Evolutionary conservation across 2,329 filamentous ascomycete species (phyloP).

Genomic region (Dactylellina drechsleri): DNA sequence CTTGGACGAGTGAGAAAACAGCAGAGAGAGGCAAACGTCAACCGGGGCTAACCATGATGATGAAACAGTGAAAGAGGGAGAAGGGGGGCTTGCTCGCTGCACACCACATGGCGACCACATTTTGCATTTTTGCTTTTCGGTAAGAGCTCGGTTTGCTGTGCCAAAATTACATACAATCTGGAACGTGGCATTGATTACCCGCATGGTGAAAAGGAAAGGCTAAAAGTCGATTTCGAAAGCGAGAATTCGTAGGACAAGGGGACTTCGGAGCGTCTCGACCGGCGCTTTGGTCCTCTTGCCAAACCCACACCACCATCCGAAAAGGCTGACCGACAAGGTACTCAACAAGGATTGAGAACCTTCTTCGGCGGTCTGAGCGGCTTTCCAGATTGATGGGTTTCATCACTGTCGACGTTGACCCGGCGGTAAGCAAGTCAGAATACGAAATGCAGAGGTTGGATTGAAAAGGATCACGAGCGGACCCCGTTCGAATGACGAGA

Average conservation of each 20-base stretch:
- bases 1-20: constrained; percentile 10
- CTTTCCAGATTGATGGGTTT: constrained; percentile 5
- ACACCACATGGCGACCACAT: constrained; percentile 54
- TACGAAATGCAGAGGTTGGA: constrained; percentile 10
- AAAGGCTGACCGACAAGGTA: constrained; percentile 26
- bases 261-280: constrained; percentile 21
- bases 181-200: constrained; percentile 55
- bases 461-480: constrained; percentile 22
- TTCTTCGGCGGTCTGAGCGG: constrained; percentile 43
- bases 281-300: constrained; percentile 3
- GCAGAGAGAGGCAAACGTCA: constrained; percentile 4
- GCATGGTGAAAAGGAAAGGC: constrained; percentile 44
- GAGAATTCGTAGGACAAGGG: constrained; percentile 3
- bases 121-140: background rate
- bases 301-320: constrained; percentile 34
- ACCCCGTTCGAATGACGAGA: constrained; percentile 8
- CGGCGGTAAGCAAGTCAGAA: background rate
- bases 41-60: constrained; percentile 54
- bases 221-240: constrained; percentile 33
- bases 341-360: constrained; percentile 31
- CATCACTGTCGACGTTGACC: constrained; percentile 7
- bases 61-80: constrained; percentile 38
- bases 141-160: constrained; percentile 48
- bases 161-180: constrained; percentile 46
- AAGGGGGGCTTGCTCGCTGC: constrained; percentile 19